Conservation (phyloP, 345 rosid genomes). For the Ricinus communis region DNA sequence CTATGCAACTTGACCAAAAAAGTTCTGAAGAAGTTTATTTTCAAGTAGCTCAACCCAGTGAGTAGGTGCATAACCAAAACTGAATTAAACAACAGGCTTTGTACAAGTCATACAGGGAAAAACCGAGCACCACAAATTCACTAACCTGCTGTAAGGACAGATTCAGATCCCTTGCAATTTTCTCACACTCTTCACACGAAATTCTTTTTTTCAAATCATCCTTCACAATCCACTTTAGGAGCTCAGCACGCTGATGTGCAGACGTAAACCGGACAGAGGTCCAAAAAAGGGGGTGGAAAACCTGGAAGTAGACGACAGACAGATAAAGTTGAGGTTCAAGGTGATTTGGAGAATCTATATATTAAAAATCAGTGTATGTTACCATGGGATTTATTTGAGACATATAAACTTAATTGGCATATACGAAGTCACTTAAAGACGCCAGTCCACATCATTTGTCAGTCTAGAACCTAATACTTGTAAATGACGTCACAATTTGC, state of each 20-base stretch:
- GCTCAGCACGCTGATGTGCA: slow-evolving; percentile 77
- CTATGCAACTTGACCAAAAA: slow-evolving; percentile 11
- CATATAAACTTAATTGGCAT: background rate
- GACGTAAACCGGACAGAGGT: slow-evolving; percentile 73
- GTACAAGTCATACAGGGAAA: background rate
- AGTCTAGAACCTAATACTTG: background rate
- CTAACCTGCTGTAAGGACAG: slow-evolving; percentile 85
- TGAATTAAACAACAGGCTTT: background rate
- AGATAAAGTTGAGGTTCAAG: background rate
- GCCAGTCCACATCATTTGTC: background rate
- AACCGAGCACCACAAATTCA: background rate
- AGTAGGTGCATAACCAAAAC: background rate
- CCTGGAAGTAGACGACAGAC: slow-evolving; percentile 41
- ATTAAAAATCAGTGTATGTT: background rate
- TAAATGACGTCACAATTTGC: slow-evolving; percentile 4
- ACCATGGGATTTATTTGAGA: background rate
- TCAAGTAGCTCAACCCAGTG: background rate
- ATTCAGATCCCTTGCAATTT: slow-evolving; percentile 78
- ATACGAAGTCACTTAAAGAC: background rate
- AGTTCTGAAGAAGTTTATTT: background rate
- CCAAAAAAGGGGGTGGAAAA: slow-evolving; percentile 73
- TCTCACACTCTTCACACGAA: slow-evolving; percentile 73
- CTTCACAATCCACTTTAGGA: slow-evolving; percentile 46
- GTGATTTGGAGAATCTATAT: background rate
- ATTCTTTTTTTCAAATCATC: slow-evolving; percentile 49